Base-by-base conservation (phyloP, 192 early-diverging fungal species). In the Jimgerdemannia flammicorona region DNA sequence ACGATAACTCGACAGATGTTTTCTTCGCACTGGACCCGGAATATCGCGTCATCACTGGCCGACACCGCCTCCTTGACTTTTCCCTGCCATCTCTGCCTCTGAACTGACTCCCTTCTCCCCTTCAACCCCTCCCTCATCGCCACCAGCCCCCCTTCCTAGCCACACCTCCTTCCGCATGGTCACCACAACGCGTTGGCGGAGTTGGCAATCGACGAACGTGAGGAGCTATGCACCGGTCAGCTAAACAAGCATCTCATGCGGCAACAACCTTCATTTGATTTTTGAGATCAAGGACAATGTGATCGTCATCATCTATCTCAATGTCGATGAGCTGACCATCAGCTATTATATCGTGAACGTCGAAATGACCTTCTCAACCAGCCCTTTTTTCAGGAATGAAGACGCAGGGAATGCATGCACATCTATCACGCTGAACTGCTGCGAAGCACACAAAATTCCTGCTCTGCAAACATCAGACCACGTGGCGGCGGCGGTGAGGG, bases 341-440 rank as follows among this genome's bases (percentile, higher is more conserved):
- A n/a, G n/a, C n/a, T n/a, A n/a, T n/a, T n/a, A n/a, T n/a, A n/a
- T n/a, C n/a, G n/a, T n/a, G n/a, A n/a, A n/a, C n/a, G n/a, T n/a
- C n/a, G n/a, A n/a, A n/a, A n/a, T n/a, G n/a, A n/a, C n/a, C n/a
- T n/a, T n/a, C n/a, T n/a, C n/a, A n/a, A n/a, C n/a, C n/a, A n/a
- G n/a, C n/a, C 84, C 86, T 6, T 82, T 87, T 43, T 64, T 82
- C 7, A 65, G 49, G 59, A 75, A 69, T 19, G 67, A 70, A 17
- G 59, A 69, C 1, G 69, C 75, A 29, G 67, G 69, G 17, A 72
- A 77, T 3, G n/a, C n/a, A n/a, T 73, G 73, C 44, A 79, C 79
- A n/a, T 83, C 81, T 68, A 77, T 81, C n/a, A 80, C 83, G 3
- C 79, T 83, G 1, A 84, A 80, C 17, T 77, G 85, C 29, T 74